Evolutionary conservation across 371 early-diverging fungal genomes (phyloP).

Genomic region (Lichtheimia hyalospora): DNA sequence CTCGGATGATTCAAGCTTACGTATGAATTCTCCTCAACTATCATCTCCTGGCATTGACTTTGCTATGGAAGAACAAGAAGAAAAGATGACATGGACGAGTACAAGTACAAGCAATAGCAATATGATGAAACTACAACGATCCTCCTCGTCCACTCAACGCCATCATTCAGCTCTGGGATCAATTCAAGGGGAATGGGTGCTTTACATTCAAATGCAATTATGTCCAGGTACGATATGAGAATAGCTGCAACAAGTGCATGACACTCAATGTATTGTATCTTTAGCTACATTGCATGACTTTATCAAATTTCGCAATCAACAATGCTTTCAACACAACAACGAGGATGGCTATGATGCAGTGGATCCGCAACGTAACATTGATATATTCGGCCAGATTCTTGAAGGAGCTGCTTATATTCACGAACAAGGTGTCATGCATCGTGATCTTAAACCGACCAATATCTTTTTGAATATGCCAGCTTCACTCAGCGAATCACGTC

Average conservation of each 20-base stretch:
- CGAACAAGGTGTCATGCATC: constrained; percentile 69
- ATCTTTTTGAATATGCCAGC: constrained; percentile 59
- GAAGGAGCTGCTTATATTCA: constrained; percentile 75
- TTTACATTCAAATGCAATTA: constrained; percentile 88
- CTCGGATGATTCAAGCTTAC: background rate
- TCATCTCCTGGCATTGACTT: constrained; percentile 13
- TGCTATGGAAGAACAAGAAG: background rate
- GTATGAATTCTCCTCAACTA: background rate
- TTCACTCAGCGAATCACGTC: constrained; percentile 6
- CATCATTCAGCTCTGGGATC: background rate
- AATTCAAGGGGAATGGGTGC: constrained; percentile 45
- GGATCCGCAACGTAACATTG: constrained; percentile 45
- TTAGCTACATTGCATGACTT: constrained; percentile 48
- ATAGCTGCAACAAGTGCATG: no score
- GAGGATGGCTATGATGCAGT: constrained; percentile 23
- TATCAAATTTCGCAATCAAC: constrained; percentile 36
- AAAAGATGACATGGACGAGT: constrained; percentile 3
- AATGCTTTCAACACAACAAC: constrained; percentile 2
- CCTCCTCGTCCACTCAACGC: no score
- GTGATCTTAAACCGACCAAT: constrained; percentile 83
- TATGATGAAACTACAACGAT: no score
- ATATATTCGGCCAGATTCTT: constrained; percentile 55
- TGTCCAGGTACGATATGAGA: constrained; percentile 59
- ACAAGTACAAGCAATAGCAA: no score
- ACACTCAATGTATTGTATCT: constrained; percentile 3